Base-by-base conservation (phyloP, 306 rosid genomes). In the Lablab purpureus region DNA sequence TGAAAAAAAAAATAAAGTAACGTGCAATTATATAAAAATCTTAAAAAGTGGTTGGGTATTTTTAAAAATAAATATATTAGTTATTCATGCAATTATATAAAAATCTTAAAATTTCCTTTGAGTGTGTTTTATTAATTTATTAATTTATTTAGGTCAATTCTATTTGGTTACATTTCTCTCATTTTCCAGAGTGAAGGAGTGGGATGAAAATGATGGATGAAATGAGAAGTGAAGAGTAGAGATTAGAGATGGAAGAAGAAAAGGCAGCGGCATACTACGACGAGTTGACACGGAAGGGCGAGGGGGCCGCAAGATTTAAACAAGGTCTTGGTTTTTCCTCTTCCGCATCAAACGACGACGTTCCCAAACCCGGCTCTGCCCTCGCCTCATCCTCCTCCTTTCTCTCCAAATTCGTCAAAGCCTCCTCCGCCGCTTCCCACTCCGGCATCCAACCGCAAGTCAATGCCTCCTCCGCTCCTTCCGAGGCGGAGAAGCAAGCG, bases 261-360 rank as follows among this genome's bases (percentile, higher is more conserved):
- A 92, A 91, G 51, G 98, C 98, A 0, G 97, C 98, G 50, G 98
- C 97, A 14, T 92, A 94, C 79, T 94, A 94, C 87, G 93, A 94
- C 25, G 95, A 94, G 70, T 82, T 92, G 34, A 86, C 92, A 43
- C 95, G 97, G 0, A 89, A 89, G 58, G 99, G 99, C 25, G 88
- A 86, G 63, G 97, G 97, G 45, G 97, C 99, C 40, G 97, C 99
- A 14, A 78, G 92, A 21, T 95, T 90, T 86, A 95, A 95, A 43
- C 99, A 86, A 80, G 99, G 99, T 28, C 92, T 95, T 0, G 99
- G 98, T 1, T 93, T 91, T 40, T 87, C 99, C 6, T 4, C 73
- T 10, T 11, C 87, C 37, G 15, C 94, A 4, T 51, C 64, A 50
- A 72, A 79, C 75, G 89, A 88, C 73, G 81, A 67, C 76, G 81